Percentiles rank a stretch among this genome's conserved stretches.
Evolutionary conservation across 768 basidiomycete species (phyloP).

Genomic region (Gelatoporia subvermispora): DNA sequence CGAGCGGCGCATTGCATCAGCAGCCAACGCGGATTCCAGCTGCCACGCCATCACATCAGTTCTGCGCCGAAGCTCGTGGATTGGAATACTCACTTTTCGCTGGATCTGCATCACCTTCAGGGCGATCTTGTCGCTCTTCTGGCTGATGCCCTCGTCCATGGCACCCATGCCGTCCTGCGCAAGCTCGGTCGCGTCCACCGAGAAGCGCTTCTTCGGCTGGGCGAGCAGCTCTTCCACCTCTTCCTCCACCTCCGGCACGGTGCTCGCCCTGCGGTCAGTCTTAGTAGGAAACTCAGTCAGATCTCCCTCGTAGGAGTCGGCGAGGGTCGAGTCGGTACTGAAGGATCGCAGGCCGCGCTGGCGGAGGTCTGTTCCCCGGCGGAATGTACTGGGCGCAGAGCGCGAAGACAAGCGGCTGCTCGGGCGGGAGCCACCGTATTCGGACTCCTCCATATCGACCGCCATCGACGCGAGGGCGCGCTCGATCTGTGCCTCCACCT

Average conservation of each 20-base stretch:
- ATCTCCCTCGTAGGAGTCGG: slow-evolving; percentile 54
- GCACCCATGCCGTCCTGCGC: slow-evolving; percentile 78
- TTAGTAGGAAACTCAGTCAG: slow-evolving; percentile 26
- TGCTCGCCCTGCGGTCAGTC: slow-evolving; percentile 42
- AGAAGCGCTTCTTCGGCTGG: slow-evolving; percentile 67
- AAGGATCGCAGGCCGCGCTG: slow-evolving; percentile 58
- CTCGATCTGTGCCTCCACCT: slow-evolving; percentile 89
- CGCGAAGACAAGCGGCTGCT: slow-evolving; percentile 61
- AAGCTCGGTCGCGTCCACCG: slow-evolving; percentile 57
- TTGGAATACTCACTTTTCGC: slow-evolving; percentile 67
- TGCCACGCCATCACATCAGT: slow-evolving; percentile 23
- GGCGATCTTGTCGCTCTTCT: slow-evolving; percentile 82
- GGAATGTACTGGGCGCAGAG: slow-evolving; percentile 45
- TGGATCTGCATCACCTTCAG: slow-evolving; percentile 87
- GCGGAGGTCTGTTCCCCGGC: slow-evolving; percentile 55
- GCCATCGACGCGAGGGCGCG: slow-evolving; percentile 82
- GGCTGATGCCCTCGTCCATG: slow-evolving; percentile 81
- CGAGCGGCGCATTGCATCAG: slow-evolving; percentile 46
- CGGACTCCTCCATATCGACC: slow-evolving; percentile 73
- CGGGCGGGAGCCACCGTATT: slow-evolving; percentile 67
- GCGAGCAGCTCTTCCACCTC: slow-evolving; percentile 35
- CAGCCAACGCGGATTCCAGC: slow-evolving; percentile 71
- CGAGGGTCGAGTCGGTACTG: slow-evolving; percentile 76
- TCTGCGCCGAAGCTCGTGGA: not conserved
- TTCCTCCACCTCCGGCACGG: slow-evolving; percentile 54